Evolutionary conservation across 2,329 filamentous ascomycete species (phyloP), one percentile per base, ranked within the genome.

Genomic region (Diaporthe capsici): DNA sequence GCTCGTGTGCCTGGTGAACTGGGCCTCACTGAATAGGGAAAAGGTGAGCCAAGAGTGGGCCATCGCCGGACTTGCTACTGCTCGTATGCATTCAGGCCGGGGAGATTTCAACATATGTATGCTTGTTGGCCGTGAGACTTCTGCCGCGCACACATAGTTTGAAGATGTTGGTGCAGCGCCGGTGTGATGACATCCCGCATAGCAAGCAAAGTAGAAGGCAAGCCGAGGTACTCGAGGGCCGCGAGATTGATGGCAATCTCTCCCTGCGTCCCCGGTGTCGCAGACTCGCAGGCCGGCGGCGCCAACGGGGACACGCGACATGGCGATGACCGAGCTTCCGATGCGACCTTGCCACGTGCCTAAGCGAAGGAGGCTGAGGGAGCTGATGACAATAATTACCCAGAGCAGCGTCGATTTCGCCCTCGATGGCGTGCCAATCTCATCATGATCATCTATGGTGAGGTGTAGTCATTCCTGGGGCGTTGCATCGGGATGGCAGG

Each of bases 261-360:
- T 55, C 57, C 37, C 31, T 58, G 58, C 53, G 34, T 60, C 39
- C 39, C 44, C 31, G 55, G 44, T 67, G 39, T 57, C 28, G 67
- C 53, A 28, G 44, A 34, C 47, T 49, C 31, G 57, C 42, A 22
- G 53, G 44, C 44, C 47, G 47, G 63, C 61, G 44, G 61, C 65
- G 72, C 72, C 71, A 72, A 58, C 34, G 37, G 58, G 37, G 49
- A 25, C 7, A 7, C 31, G 75, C 44, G 53, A 58, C 70, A 58
- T 31, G 49, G 44, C 65, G 37, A 42, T 75, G 73, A 63, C 70
- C 73, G 61, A 76, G 47, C 72, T 76, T 75, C 49, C 47, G 75
- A 76, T 75, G 70, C 57, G 68, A 75, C 70, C 44, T 71, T 70
- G 68, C 75, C 75, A 76, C 73, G 73, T 76, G 75, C 75, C 47